Base-by-base conservation (phyloP, 2,329 filamentous ascomycete species). In the Blumeriella jaapii region DNA sequence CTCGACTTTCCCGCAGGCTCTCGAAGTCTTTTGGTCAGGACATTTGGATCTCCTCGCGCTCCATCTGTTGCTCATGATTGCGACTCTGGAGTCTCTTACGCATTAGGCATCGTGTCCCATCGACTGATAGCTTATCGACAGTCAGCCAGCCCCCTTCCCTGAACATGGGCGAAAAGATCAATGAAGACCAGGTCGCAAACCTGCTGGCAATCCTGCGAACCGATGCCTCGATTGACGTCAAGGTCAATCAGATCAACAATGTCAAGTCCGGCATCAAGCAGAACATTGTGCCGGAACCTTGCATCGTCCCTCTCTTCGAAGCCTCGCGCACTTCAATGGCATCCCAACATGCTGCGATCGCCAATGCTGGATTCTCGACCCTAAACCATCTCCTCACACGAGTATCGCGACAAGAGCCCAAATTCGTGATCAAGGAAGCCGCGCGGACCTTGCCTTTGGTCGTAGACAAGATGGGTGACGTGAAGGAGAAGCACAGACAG, bases 221-320 rank as follows among this genome's bases (percentile, higher is more conserved):
- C 49, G 80, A 83, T 49, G 68, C 71, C 23, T 68, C 74, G 31
- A 65, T 83, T 49, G 81, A 87, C 51, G 61, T 68, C 33, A 86
- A 86, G 56, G 69, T 85, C 45, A 66, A 74, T 45, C 70, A 73
- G 35, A 73, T 94, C 49, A 82, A 76, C 40, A 68, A 65, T 51
- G 66, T 87, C 60, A 93, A 94, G 61, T 86, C 82, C 27, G 74
- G 77, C 57, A 94, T 94, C 67, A 94, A 94, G 60, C 86, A 93
- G 59, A 80, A 82, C 56, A 86, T 86, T 63, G 83, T 94, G 29
- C 84, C 85, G 41, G 84, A 93, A 47, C 60, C 61, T 36, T 72
- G 69, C 51, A 71, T 93, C 49, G 61, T 74, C 16, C 67, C 74
- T 39, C 74, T 94, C 45, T 93, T 94, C 60, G 85, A 95, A 42